phyloP scores from a whole-genome alignment of 2,329 filamentous ascomycete genomes.

The Trichoderma sp. region DNA sequence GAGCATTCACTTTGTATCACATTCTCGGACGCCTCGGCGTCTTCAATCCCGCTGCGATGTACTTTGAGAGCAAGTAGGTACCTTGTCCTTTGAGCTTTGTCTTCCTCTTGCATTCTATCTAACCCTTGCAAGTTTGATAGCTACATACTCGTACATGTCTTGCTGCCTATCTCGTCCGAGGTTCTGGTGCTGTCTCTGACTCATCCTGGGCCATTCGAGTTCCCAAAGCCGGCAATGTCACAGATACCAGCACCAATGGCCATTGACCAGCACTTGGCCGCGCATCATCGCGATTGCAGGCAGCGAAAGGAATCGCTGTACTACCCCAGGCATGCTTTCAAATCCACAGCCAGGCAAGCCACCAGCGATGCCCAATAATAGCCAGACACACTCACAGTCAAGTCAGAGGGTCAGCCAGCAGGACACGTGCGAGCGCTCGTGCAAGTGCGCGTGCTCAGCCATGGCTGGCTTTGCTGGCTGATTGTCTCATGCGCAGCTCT shows the following conservation, averaged over 20 bases:
- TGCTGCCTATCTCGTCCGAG: neutral
- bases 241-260: neutral
- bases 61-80: neutral
- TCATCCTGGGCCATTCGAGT: neutral
- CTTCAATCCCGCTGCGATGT: neutral
- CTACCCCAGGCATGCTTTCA: neutral
- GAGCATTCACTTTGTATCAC: neutral
- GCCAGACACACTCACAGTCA: constrained; percentile 9
- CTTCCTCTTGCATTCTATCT: neutral
- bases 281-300: neutral
- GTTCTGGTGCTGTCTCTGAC: neutral
- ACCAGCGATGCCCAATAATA: constrained; percentile 8
- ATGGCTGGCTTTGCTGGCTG: constrained; percentile 4
- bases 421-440: constrained; percentile 17
- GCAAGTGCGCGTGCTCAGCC: constrained; percentile 22
- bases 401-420: constrained; percentile 20
- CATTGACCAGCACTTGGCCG: neutral
- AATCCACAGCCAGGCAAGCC: neutral
- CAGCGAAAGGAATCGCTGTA: neutral
- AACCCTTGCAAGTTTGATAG: constrained; percentile 2
- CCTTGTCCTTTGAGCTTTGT: neutral
- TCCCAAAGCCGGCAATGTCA: neutral
- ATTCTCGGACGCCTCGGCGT: constrained; percentile 10
- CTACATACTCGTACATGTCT: neutral
- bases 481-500: constrained; percentile 19